phyloP scores from a whole-genome alignment of 768 basidiomycete species.

The Pisolithus albus region DNA sequence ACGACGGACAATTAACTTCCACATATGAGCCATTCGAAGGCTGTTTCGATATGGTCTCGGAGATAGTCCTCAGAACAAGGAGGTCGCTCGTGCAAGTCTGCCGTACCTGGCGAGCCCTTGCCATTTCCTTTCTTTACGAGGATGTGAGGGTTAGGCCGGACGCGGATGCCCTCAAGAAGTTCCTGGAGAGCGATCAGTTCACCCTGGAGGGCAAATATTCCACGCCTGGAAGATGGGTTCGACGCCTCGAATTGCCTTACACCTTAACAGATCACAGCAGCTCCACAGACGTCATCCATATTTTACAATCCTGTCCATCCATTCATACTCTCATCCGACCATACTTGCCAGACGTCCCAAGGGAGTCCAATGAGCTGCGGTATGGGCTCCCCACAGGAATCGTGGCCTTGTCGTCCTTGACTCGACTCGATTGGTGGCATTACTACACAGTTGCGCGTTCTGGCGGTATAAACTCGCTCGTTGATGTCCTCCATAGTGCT shows the following conservation, averaged over 20 bases:
- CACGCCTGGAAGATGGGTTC: constrained; percentile 35
- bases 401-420: constrained; percentile 43
- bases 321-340: constrained; percentile 53
- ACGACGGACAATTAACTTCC: constrained; percentile 21
- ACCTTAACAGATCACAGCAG: constrained; percentile 33
- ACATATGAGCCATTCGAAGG: constrained; percentile 45
- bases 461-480: constrained; percentile 60
- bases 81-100: constrained; percentile 48
- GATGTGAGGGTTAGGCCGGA: constrained; percentile 40
- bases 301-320: constrained; percentile 42
- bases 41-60: constrained; percentile 19
- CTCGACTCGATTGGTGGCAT: constrained; percentile 68
- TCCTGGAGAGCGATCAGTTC: constrained; percentile 16
- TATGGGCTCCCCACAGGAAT: constrained; percentile 50
- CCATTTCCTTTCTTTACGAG: constrained; percentile 43
- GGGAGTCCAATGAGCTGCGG: constrained; percentile 22
- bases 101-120: constrained; percentile 46
- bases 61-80: constrained; percentile 30
- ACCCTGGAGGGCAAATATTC: constrained; percentile 12
- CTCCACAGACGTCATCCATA: constrained; percentile 35
- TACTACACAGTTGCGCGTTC: constrained; percentile 47
- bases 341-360: constrained; percentile 8
- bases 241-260: constrained; percentile 55
- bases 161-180: constrained; percentile 24
- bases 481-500: constrained; percentile 41